Base-by-base conservation (phyloP, 495 filamentous ascomycete species). In the Ramalina peruviana region DNA sequence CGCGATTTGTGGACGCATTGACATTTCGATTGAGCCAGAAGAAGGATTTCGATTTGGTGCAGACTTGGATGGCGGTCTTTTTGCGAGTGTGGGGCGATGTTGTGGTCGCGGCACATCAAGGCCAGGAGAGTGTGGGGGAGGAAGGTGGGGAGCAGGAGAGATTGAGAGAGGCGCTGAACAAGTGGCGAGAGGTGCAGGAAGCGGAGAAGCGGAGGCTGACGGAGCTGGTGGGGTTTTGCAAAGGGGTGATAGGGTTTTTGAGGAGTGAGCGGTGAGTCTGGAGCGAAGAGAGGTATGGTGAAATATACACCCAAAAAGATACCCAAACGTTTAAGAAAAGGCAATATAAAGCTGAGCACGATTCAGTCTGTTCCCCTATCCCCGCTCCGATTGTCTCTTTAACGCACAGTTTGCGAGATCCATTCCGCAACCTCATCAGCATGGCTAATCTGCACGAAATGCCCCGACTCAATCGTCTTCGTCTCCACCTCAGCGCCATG, bases 51-150 rank as follows among this genome's bases (percentile, higher is more conserved):
- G 92, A 98, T 61, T 72, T 98, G 43, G 81, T 86, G 38, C 88
- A 95, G 66, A 86, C 86, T 10, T 98, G 93, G 92, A 94, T 98
- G 85, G 78, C 80, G 15, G 88, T 96, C 0, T 92, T 96, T 57
- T 57, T 98, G 48, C 76, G 81, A 44, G 62, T 90, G 36, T 88
- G 96, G 65, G 73, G 72, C 9, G 81, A 82, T 3, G 49, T 20
- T 50, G 65, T 72, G 12, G 64, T 83, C 10, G 62, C 62, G 2
- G 54, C 64, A 25, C 70, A 72, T 51, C 63, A 67, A 65, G 61
- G 65, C 50, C 9, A 13, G 30, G 10, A 10, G 10, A 30, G 10
- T 6, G 51, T 59, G 69, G 47, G 67, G 73, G 61, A 63, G 56
- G 36, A 49, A 94, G 88, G 86, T 74, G 74, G 60, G 65, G 65